These are phyloP conservation scores for Globisporangium spiculum DNA, from an alignment of 352 stramenopile species.

Conservation along the genomic window DNA sequence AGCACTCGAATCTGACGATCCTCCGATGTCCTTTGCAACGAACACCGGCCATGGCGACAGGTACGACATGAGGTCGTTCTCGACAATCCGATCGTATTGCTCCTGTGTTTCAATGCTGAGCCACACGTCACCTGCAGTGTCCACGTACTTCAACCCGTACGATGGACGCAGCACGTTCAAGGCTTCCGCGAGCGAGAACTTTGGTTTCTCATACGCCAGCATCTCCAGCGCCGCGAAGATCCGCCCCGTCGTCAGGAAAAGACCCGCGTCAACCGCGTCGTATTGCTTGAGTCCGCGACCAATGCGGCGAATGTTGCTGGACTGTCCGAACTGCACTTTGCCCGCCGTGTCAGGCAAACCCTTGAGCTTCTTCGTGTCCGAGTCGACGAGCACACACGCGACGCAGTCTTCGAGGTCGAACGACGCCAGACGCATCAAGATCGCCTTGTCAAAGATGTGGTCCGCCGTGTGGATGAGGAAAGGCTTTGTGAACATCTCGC, in stretches of 20 bases:
- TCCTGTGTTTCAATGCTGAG: constrained; percentile 79
- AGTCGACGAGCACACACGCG: constrained; percentile 73
- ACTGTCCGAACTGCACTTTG: constrained; percentile 59
- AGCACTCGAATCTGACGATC: constrained; percentile 13
- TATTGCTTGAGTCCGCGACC: constrained; percentile 66
- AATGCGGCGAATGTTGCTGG: constrained; percentile 60
- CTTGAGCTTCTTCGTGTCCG: constrained; percentile 54
- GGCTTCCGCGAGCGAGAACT: constrained; percentile 83
- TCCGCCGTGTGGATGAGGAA: constrained; percentile 87
- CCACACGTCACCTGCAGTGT: constrained; percentile 62
- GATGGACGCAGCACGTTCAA: constrained; percentile 76
- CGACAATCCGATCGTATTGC: constrained; percentile 56
- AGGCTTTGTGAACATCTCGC: constrained; percentile 71
- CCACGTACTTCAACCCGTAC: constrained; percentile 73
- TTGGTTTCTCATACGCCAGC: constrained; percentile 79
- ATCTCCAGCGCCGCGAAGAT: constrained; percentile 84
- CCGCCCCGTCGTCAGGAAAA: constrained; percentile 66
- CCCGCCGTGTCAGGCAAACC: constrained; percentile 62
- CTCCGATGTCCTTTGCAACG: constrained; percentile 57
- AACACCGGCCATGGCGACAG: constrained; percentile 78
- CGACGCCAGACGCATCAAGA: constrained; percentile 62
- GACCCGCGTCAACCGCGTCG: constrained; percentile 72
- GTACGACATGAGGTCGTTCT: constrained; percentile 50
- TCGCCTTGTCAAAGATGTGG: constrained; percentile 79
- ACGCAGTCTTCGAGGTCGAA: constrained; percentile 74